These are phyloP conservation scores for Lodderomyces elongisporus DNA, from an alignment of 1,139 yeast genomes.

Conservation along the genomic window DNA sequence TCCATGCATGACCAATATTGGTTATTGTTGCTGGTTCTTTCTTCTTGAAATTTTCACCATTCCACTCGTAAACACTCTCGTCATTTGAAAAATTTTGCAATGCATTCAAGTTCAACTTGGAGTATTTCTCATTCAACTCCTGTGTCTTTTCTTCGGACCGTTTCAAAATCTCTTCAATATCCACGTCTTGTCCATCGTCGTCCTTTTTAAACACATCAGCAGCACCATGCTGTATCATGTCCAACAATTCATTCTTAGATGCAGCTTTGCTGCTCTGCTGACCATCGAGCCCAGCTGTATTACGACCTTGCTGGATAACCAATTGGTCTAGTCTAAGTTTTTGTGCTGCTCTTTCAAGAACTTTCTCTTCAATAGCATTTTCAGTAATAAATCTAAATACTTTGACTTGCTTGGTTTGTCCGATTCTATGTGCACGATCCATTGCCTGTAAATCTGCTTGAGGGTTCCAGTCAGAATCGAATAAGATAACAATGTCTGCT, in stretches of 20 bases:
- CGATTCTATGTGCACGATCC: conserved; percentile 87
- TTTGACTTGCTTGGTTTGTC: conserved; percentile 76
- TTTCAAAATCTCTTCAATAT: conserved; percentile 56
- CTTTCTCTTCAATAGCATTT: conserved; percentile 77
- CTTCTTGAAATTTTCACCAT: conserved; percentile 76
- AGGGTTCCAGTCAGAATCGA: conserved; percentile 84
- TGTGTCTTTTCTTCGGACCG: conserved; percentile 61
- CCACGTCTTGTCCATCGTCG: conserved; percentile 44
- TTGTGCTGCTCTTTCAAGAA: conserved; percentile 74
- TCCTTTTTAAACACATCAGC: conserved; percentile 49
- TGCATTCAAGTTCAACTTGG: conserved; percentile 67
- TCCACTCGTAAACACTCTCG: conserved; percentile 78
- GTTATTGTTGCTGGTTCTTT: conserved; percentile 42
- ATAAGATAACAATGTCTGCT: conserved; percentile 70
- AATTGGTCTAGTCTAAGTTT: conserved; percentile 73
- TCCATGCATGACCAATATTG: conserved; percentile 53
- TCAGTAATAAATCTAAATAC: conserved; percentile 75
- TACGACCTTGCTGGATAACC: conserved; percentile 75
- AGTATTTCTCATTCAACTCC: conserved; percentile 59
- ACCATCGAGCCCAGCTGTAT: conserved; percentile 30
- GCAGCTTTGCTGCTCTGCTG: conserved; percentile 40
- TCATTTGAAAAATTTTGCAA: conserved; percentile 64
- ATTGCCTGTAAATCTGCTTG: conserved; percentile 85
- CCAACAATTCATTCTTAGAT: conserved; percentile 65
- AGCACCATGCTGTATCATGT: conserved; percentile 82